These are phyloP conservation scores for Nakaseomyces uthaithaninus DNA, from an alignment of 1,139 yeast species.

Conservation along the genomic window DNA sequence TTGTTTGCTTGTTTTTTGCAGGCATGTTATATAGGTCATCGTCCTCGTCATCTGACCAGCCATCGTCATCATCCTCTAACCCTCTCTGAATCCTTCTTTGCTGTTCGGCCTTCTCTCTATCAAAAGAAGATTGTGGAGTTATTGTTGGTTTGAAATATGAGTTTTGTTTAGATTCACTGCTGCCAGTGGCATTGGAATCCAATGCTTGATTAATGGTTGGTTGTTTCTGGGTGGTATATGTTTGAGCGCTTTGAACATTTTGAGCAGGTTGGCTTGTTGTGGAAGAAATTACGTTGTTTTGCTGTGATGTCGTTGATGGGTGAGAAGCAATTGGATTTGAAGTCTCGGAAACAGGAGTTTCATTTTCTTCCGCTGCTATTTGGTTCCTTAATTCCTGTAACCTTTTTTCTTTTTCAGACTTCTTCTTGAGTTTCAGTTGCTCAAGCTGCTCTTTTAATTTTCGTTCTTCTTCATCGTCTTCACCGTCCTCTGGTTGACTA, in stretches of 20 bases:
- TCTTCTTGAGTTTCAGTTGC: slow-evolving; percentile 51
- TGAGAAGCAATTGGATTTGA: slow-evolving; percentile 3
- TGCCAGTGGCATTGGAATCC: slow-evolving; percentile 4
- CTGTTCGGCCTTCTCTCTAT: slow-evolving; percentile 49
- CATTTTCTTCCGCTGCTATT: slow-evolving; percentile 37
- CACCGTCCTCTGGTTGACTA: slow-evolving; percentile 16
- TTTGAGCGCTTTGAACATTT: background rate
- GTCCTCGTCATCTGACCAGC: slow-evolving; percentile 50
- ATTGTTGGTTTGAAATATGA: slow-evolving; percentile 46
- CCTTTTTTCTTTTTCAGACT: slow-evolving; percentile 33
- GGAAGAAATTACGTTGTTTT: slow-evolving; percentile 10
- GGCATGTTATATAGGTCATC: slow-evolving; percentile 34
- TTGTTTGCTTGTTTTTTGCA: slow-evolving; percentile 11
- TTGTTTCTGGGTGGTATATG: background rate
- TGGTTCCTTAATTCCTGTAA: slow-evolving; percentile 31
- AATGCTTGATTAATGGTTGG: slow-evolving; percentile 2
- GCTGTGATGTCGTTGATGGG: slow-evolving; percentile 22
- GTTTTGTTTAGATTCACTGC: background rate
- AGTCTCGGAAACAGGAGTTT: slow-evolving; percentile 18
- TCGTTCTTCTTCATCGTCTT: slow-evolving; percentile 35
- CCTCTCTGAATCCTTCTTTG: slow-evolving; percentile 65
- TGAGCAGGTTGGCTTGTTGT: slow-evolving; percentile 1
- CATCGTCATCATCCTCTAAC: slow-evolving; percentile 37
- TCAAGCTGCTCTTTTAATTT: slow-evolving; percentile 32
- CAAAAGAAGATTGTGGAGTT: slow-evolving; percentile 34